These are phyloP conservation scores for Camellia oleifera DNA, from an alignment of 179 eudicot species.

Conservation along the genomic window DNA sequence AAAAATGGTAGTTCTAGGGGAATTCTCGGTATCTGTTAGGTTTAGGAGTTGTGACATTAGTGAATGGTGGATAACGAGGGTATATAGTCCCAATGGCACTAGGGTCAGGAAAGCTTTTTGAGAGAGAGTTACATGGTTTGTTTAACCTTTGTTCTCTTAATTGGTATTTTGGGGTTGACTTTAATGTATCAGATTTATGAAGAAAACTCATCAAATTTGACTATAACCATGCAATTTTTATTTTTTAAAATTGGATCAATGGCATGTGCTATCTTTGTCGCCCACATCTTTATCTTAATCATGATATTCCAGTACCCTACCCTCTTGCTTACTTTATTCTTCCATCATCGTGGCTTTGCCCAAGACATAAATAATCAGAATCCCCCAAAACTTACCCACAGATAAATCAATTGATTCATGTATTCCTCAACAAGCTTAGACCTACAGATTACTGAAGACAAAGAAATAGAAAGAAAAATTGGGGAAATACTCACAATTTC, in stretches of 20 bases:
- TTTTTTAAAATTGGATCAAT: background rate
- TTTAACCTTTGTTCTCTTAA: too few species aligned
- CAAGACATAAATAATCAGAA: background rate
- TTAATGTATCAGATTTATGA: too few species aligned
- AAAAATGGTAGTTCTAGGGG: too few species aligned
- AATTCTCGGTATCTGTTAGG: too few species aligned
- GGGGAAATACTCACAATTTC: conserved; percentile 69
- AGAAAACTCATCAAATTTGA: background rate
- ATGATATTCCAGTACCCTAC: background rate
- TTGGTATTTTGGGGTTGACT: too few species aligned
- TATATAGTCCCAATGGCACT: too few species aligned
- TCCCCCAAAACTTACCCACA: background rate
- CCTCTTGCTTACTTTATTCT: background rate
- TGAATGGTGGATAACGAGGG: too few species aligned
- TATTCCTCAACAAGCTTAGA: conserved; percentile 1
- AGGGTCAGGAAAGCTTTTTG: too few species aligned
- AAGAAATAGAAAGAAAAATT: background rate
- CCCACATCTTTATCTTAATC: conserved; percentile 3
- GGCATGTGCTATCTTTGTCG: background rate
- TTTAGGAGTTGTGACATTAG: too few species aligned
- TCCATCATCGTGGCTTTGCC: background rate
- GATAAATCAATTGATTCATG: conserved; percentile 2
- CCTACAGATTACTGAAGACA: background rate
- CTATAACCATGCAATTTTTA: background rate
- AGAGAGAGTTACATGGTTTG: too few species aligned